Percentiles rank a stretch among this genome's conserved stretches.
Conservation (phyloP, 2,329 filamentous ascomycete species). For the Simplicillium aogashimaense region DNA sequence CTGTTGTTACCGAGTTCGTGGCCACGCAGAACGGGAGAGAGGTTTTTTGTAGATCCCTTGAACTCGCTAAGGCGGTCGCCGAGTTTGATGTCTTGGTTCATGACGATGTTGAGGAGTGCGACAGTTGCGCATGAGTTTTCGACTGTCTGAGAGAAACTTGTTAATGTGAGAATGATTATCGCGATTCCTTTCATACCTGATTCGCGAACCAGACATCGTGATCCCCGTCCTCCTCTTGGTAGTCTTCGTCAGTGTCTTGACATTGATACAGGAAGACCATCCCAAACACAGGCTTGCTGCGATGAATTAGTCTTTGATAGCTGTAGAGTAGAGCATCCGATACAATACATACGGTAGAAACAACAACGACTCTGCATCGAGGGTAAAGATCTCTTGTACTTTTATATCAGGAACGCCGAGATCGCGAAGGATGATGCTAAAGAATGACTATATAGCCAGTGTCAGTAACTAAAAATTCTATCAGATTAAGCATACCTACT, state of each 20-base stretch:
- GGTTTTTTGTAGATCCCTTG: conserved; percentile 57
- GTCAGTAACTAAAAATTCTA: conserved; percentile 8
- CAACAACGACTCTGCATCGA: conserved; percentile 58
- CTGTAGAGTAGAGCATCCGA: neutral
- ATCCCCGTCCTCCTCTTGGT: conserved; percentile 41
- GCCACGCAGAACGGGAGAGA: conserved; percentile 66
- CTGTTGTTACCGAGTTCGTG: conserved; percentile 63
- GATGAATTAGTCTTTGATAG: neutral
- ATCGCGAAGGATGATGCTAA: conserved; percentile 74
- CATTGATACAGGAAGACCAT: conserved; percentile 84
- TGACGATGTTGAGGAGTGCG: conserved; percentile 84
- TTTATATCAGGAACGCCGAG: conserved; percentile 67
- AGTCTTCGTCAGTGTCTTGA: conserved; percentile 41
- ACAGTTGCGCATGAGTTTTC: conserved; percentile 87
- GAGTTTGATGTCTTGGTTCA: conserved; percentile 65
- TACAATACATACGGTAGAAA: conserved; percentile 44
- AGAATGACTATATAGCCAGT: conserved; percentile 51
- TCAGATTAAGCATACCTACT: conserved; percentile 34
- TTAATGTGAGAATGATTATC: conserved; percentile 5
- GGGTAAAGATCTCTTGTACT: conserved; percentile 64
- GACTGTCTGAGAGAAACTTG: conserved; percentile 50
- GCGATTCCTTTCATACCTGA: conserved; percentile 51
- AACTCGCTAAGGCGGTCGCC: conserved; percentile 63
- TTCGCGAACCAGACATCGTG: conserved; percentile 88
- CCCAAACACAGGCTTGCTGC: conserved; percentile 67